Evolutionary conservation across 139 green algal genomes (phyloP), one percentile per base, ranked within the genome.

Genomic region (Picochlorum sp.): DNA sequence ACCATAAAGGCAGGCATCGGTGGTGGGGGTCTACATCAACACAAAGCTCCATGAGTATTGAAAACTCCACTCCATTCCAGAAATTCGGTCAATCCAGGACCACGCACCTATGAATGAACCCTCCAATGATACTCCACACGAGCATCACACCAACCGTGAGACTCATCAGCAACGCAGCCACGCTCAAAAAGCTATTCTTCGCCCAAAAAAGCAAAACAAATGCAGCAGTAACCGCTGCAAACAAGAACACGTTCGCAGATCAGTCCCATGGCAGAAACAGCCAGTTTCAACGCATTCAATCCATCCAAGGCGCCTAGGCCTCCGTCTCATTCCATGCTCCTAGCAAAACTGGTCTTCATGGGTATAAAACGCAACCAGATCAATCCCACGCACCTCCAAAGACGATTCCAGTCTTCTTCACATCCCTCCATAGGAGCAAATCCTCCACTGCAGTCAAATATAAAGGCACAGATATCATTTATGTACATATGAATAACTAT

Each of bases 341-440:
- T 30, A 7, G 4, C 4, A 30, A 30, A 41, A 1, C 1, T 41
- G 34, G 34, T 41, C 7, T 11, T 11, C 34, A 41, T 41, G 8
- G 8, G 34, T 14, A 41, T 11, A 41, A 11, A 41, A 41, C 2
- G 8, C 34, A 41, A 41, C 34, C 34, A 41, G 6, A 41, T 41
- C 34, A 41, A 41, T 13, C 47, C 18, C 18, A 66, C 60, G 34
- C 37, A 66, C 60, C 60, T 56, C 37, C 73, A 21, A 87, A 67
- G 5, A 72, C 71, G 2, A 70, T 56, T 11, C 66, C 80, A 23
- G 45, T 68, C 51, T 74, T 68, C 21, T 60, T 60, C 7, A 60
- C 52, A 52, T 87, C 73, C 18, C 68, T 56, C 81, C 81, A 87
- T 24, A 87, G 54, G 26, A 87, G 59, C 5, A 87, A 50, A 28